Percentiles rank a stretch among this genome's conserved stretches.
phyloP scores from a whole-genome alignment of 1,284 basidiomycete genomes.

The Pholiota adiposa region DNA sequence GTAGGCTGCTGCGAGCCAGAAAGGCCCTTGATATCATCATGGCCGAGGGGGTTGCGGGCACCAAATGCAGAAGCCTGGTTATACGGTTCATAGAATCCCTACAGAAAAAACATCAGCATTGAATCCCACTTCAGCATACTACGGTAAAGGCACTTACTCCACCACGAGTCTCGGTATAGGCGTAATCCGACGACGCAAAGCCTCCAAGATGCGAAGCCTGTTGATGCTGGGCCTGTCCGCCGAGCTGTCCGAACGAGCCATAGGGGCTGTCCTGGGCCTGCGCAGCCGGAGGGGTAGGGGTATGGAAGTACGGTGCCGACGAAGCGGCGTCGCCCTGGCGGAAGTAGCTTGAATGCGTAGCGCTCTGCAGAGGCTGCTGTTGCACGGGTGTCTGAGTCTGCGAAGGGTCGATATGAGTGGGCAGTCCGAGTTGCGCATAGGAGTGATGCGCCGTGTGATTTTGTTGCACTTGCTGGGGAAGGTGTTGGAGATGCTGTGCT shows the following conservation, averaged over 20 bases:
- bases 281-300: conserved; percentile 70
- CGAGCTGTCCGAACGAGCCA: conserved; percentile 67
- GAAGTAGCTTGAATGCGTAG: conserved; percentile 60
- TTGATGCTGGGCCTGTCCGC: conserved; percentile 42
- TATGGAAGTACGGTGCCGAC: conserved; percentile 68
- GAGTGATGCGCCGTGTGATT: conserved; percentile 51
- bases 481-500: conserved; percentile 35
- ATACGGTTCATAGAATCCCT: conserved; percentile 80
- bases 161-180: conserved; percentile 66
- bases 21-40: conserved; percentile 75
- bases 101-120: conserved; percentile 16
- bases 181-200: conserved; percentile 66
- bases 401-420: conserved; percentile 63
- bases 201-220: conserved; percentile 62
- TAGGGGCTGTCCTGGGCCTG: conserved; percentile 70
- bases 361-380: conserved; percentile 47
- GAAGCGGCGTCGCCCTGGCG: conserved; percentile 60
- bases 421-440: conserved; percentile 65
- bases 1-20: conserved; percentile 58
- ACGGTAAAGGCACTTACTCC: conserved; percentile 36
- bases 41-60: conserved; percentile 61
- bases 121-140: neutral
- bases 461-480: conserved; percentile 46
- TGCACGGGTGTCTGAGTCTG: conserved; percentile 44
- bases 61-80: conserved; percentile 61